These are phyloP conservation scores for Suillus hirtellus DNA, from an alignment of 768 basidiomycete genomes.

Conservation along the genomic window DNA sequence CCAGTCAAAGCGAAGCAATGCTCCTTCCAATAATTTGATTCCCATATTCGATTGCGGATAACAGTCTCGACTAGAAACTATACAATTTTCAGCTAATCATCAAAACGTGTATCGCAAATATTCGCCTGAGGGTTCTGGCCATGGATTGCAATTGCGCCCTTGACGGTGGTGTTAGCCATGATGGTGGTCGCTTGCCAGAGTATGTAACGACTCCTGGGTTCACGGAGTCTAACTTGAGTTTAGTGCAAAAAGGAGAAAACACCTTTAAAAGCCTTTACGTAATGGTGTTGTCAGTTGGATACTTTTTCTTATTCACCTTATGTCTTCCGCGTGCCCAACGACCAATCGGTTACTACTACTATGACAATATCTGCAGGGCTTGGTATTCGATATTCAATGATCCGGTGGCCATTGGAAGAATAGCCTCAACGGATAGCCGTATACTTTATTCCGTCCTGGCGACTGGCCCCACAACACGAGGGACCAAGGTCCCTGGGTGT, in stretches of 20 bases:
- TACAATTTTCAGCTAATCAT: constrained; percentile 22
- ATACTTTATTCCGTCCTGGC: not conserved
- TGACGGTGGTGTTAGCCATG: constrained; percentile 94
- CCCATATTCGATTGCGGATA: constrained; percentile 94
- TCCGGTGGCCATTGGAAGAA: not conserved
- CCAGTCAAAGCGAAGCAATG: constrained; percentile 97
- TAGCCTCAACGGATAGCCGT: not conserved
- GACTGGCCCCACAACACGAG: not conserved
- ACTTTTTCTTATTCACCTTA: not conserved
- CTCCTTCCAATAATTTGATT: constrained; percentile 95
- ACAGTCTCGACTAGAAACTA: constrained; percentile 96
- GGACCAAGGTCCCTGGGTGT: not conserved
- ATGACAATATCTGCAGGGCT: not conserved
- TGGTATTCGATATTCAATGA: not conserved
- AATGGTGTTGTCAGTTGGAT: not conserved
- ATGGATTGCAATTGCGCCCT: constrained; percentile 87
- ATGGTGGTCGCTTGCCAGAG: constrained; percentile 4
- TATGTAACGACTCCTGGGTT: not conserved
- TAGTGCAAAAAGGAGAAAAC: not conserved
- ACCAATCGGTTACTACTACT: not conserved
- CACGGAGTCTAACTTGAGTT: not conserved
- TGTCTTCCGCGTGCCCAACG: not conserved
- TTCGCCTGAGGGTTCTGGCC: constrained; percentile 94
- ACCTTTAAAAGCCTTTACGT: not conserved
- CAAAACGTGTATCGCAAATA: not conserved